Evolutionary conservation across 257 asterid genomes (phyloP).

Genomic region (Verbena officinalis): DNA sequence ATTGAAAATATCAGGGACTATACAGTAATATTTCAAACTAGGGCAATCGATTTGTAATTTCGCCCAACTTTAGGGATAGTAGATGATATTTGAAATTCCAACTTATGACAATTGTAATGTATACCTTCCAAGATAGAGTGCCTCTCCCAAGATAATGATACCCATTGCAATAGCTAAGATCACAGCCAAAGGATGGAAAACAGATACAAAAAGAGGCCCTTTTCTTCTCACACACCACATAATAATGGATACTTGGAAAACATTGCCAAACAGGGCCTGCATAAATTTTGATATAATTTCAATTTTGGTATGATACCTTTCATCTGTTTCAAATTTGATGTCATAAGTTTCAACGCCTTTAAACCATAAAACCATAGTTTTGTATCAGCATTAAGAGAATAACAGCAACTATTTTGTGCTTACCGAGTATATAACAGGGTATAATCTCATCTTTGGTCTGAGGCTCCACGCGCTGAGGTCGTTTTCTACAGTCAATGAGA

Average conservation of each 20-base stretch:
- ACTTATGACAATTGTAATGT: no score
- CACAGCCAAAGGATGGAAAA: constrained; percentile 69
- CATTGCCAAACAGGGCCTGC: constrained; percentile 67
- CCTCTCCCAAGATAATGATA: constrained; percentile 54
- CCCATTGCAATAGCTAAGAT: constrained; percentile 49
- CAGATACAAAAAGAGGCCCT: constrained; percentile 69
- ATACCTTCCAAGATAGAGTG: constrained; percentile 71
- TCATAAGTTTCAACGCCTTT: no score
- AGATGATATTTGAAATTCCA: no score
- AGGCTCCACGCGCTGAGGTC: constrained; percentile 60
- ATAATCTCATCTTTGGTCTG: constrained; percentile 37
- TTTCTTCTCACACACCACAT: constrained; percentile 65
- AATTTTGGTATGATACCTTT: no score
- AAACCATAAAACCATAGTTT: no score
- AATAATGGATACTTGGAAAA: constrained; percentile 52
- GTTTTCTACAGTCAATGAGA: constrained; percentile 44
- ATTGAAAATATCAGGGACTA: no score
- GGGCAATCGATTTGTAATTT: no score
- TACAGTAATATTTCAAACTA: no score
- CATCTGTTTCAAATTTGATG: no score
- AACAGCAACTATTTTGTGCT: background rate
- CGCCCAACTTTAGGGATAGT: no score
- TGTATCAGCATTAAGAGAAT: no score
- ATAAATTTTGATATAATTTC: background rate
- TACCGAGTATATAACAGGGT: constrained; percentile 69